phyloP scores from a whole-genome alignment of 805 yeast genomes.

The Wickerhamiella cacticola region DNA sequence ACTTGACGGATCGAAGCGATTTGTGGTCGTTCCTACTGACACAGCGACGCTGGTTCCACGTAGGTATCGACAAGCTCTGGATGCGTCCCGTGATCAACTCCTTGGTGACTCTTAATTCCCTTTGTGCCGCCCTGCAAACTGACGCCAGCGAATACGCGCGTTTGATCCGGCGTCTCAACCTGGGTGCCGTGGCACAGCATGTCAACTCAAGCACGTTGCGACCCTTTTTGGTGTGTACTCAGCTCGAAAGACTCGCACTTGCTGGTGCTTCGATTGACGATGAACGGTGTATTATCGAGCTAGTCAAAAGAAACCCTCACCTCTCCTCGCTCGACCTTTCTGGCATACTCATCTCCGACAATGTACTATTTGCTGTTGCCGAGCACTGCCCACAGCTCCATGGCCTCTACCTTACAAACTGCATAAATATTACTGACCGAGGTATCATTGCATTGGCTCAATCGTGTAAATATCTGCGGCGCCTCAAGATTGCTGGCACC shows the following conservation, averaged over 20 bases:
- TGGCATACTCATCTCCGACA: conserved; percentile 62
- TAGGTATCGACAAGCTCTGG: conserved; percentile 73
- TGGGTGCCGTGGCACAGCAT: conserved; percentile 57
- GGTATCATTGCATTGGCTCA: conserved; percentile 49
- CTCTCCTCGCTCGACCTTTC: conserved; percentile 82
- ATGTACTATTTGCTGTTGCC: conserved; percentile 56
- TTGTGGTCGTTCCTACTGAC: conserved; percentile 40
- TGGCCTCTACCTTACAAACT: conserved; percentile 82
- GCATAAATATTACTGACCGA: conserved; percentile 53
- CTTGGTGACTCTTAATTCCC: conserved; percentile 37
- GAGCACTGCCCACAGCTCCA: conserved; percentile 62
- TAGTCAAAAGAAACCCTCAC: conserved; percentile 52
- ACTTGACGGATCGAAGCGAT: conserved; percentile 19
- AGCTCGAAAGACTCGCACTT: conserved; percentile 73
- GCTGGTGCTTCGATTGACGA: conserved; percentile 52
- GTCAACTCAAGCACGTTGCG: conserved; percentile 55
- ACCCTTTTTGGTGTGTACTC: conserved; percentile 50
- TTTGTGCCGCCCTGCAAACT: conserved; percentile 40
- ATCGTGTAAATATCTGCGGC: conserved; percentile 61
- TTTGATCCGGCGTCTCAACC: conserved; percentile 66
- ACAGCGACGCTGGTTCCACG: conserved; percentile 68
- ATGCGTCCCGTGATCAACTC: conserved; percentile 65
- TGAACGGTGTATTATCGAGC: conserved; percentile 46
- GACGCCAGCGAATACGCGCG: conserved; percentile 36
- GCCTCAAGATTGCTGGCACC: conserved; percentile 65